phyloP scores from a whole-genome alignment of 2,329 filamentous ascomycete genomes.

The Beauveria varroae region DNA sequence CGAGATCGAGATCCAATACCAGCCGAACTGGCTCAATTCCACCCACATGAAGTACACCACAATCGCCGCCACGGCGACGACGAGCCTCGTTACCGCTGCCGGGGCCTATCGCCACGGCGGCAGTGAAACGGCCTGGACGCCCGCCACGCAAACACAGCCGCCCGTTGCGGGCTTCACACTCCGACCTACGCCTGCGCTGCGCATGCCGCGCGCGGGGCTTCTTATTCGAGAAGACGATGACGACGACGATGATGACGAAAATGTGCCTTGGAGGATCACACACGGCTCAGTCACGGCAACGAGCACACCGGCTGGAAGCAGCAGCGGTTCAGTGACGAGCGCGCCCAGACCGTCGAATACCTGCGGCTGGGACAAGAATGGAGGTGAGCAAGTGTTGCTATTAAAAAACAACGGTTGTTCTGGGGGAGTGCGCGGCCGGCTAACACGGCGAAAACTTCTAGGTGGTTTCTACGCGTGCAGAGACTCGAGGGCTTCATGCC shows the following conservation, averaged over 20 bases:
- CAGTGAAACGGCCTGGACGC: neutral
- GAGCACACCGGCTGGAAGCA: neutral
- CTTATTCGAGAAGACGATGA: neutral
- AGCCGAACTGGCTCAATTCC: neutral
- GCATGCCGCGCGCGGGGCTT: neutral
- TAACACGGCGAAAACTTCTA: neutral
- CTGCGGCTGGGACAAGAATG: constrained; percentile 3
- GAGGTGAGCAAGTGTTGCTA: neutral
- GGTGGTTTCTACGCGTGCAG: neutral
- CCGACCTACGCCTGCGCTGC: neutral
- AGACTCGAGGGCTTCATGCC: neutral
- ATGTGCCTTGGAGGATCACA: neutral
- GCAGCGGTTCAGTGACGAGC: neutral
- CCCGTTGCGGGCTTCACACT: neutral
- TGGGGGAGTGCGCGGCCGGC: too few relatives aligned
- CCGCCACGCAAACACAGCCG: neutral
- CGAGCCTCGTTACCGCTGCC: neutral
- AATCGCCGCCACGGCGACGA: neutral
- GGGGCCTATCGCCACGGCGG: neutral
- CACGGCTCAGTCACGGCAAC: neutral
- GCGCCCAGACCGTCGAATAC: neutral
- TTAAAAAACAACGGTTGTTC: too few relatives aligned
- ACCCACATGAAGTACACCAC: neutral
- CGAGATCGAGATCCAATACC: too few relatives aligned
- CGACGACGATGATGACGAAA: neutral